Evolutionary conservation across 257 asterid species (phyloP).

Genomic region (Nicotiana tabacum): DNA sequence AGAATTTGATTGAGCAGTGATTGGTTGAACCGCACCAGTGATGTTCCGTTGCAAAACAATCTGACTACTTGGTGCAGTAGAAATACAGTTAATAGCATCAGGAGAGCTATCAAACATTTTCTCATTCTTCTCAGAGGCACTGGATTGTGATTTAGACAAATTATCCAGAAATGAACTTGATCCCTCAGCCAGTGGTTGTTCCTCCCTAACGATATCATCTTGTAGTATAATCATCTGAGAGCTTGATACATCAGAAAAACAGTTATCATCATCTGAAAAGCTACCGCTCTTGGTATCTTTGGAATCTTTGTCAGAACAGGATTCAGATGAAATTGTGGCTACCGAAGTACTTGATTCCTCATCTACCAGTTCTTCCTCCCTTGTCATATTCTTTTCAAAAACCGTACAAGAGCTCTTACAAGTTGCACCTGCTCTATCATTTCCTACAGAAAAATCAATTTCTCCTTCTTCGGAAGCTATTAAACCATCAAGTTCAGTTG

Average conservation of each 20-base stretch:
- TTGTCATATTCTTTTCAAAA: constrained; percentile 15
- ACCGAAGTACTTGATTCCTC: constrained; percentile 5
- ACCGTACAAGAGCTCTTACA: constrained; percentile 12
- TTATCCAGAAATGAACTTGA: not conserved
- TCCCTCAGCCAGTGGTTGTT: not conserved
- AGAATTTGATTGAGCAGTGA: not conserved
- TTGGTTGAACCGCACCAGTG: not conserved
- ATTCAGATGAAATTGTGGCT: constrained; percentile 10
- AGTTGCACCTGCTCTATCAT: constrained; percentile 10
- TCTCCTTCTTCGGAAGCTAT: constrained; percentile 22
- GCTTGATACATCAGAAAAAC: not conserved
- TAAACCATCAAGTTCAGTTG: constrained; percentile 1
- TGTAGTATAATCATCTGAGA: not conserved
- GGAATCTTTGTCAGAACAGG: constrained; percentile 10
- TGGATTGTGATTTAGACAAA: not conserved
- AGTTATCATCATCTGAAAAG: constrained; percentile 8
- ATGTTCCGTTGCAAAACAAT: not conserved
- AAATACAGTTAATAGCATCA: constrained; percentile 1
- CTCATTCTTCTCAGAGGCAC: not conserved
- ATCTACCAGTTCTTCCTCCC: constrained; percentile 9
- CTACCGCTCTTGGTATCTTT: constrained; percentile 6
- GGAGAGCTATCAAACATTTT: not conserved
- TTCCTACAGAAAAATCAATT: constrained; percentile 14
- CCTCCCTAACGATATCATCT: constrained; percentile 6
- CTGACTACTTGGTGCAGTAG: not conserved